Evolutionary conservation across 2,329 filamentous ascomycete genomes (phyloP).

Genomic region (Verticillium dahliae): DNA sequence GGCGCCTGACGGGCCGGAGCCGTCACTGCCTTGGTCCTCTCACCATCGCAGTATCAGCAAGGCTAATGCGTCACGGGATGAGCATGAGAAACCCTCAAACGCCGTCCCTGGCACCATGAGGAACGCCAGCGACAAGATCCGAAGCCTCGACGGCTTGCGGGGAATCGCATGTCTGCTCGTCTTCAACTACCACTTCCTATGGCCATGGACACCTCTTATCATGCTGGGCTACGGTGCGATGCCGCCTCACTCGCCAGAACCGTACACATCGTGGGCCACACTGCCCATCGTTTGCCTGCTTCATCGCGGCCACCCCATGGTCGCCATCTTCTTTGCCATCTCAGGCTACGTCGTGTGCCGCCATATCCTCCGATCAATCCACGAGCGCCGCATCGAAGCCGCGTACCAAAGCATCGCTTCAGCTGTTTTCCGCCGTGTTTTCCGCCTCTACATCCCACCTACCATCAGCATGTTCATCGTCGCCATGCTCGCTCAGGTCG

Average conservation of each 20-base stretch:
- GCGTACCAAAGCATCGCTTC: conserved; percentile 29
- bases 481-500: conserved; percentile 28
- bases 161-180: conserved; percentile 33
- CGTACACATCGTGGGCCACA: conserved; percentile 22
- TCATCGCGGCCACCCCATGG: conserved; percentile 32
- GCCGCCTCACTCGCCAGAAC: conserved; percentile 26
- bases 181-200: conserved; percentile 35
- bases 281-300: conserved; percentile 32
- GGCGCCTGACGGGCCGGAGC: conserved; percentile 2
- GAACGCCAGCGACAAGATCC: conserved; percentile 24
- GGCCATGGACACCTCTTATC: conserved; percentile 31
- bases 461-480: conserved; percentile 33
- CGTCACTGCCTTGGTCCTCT: background rate
- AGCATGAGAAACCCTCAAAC: background rate
- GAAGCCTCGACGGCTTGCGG: conserved; percentile 31
- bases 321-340: conserved; percentile 36
- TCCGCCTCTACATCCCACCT: conserved; percentile 31
- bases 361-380: conserved; percentile 28
- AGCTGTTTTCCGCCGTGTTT: conserved; percentile 27
- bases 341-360: conserved; percentile 34
- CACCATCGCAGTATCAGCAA: conserved; percentile 1
- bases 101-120: conserved; percentile 4
- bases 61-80: conserved; percentile 6
- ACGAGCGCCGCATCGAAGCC: conserved; percentile 25
- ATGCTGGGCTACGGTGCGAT: conserved; percentile 32